These are phyloP conservation scores for Trichoderma simmonsii DNA, from an alignment of 2,329 filamentous ascomycete species.

Conservation along the genomic window DNA sequence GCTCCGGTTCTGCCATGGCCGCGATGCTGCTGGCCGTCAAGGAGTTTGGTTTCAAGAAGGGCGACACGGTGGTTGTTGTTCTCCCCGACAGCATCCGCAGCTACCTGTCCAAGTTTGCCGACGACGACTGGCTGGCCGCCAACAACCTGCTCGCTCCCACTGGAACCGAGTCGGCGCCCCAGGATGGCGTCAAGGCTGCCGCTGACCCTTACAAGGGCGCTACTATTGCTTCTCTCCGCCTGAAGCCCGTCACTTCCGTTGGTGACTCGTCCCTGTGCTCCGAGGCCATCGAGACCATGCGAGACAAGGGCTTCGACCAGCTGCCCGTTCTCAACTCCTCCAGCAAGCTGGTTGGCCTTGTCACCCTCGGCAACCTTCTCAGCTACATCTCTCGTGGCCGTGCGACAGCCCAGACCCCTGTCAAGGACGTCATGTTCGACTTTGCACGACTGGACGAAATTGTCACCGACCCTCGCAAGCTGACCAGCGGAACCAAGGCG, in stretches of 20 bases:
- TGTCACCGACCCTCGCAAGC: constrained; percentile 77
- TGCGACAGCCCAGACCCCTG: constrained; percentile 67
- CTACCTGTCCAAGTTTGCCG: constrained; percentile 97
- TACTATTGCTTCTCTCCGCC: constrained; percentile 75
- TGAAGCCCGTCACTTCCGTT: constrained; percentile 92
- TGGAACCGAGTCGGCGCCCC: constrained; percentile 47
- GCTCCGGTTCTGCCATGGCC: constrained; percentile 86
- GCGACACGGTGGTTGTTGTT: constrained; percentile 85
- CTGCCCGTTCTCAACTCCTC: constrained; percentile 78
- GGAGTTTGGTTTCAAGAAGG: constrained; percentile 73
- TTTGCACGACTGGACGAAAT: constrained; percentile 86
- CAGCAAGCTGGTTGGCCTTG: constrained; percentile 78
- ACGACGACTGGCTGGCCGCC: constrained; percentile 97
- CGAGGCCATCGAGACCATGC: constrained; percentile 95
- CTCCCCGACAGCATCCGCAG: constrained; percentile 95
- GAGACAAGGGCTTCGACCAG: constrained; percentile 96
- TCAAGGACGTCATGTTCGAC: constrained; percentile 94
- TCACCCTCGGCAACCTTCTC: constrained; percentile 92
- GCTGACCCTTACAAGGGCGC: constrained; percentile 72
- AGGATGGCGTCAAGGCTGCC: constrained; percentile 36
- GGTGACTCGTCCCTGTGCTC: constrained; percentile 67
- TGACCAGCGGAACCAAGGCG: constrained; percentile 41
- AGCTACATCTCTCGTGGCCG: constrained; percentile 84
- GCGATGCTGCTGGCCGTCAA: constrained; percentile 74
- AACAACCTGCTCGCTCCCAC: constrained; percentile 74